phyloP scores from a whole-genome alignment of 345 rosid genomes.

The Corchorus olitorius region DNA sequence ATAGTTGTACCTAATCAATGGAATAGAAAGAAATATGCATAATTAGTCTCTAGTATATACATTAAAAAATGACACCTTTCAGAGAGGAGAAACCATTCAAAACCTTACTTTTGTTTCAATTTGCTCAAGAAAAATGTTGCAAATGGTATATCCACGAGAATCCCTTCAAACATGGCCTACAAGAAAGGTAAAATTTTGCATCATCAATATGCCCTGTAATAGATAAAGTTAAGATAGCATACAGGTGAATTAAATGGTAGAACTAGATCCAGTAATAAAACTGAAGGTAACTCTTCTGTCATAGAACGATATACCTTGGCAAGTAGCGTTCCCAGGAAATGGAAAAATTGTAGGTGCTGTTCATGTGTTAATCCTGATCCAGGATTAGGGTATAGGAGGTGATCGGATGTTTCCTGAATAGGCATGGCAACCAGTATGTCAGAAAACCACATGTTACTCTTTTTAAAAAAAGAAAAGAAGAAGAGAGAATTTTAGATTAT shows the following conservation, averaged over 20 bases:
- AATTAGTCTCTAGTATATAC: conserved; percentile 15
- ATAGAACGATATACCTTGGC: conserved; percentile 62
- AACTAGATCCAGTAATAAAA: neutral
- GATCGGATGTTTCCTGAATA: conserved; percentile 92
- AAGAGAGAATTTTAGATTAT: conserved; percentile 1
- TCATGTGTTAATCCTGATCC: conserved; percentile 98
- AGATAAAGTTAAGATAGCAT: conserved; percentile 12
- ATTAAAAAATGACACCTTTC: neutral
- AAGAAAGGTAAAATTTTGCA: conserved; percentile 26
- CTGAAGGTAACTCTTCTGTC: neutral
- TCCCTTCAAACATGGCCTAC: conserved; percentile 99
- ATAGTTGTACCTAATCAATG: conserved; percentile 73
- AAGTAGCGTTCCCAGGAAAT: conserved; percentile 90
- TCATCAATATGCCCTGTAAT: conserved; percentile 22
- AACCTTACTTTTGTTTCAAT: conserved; percentile 82
- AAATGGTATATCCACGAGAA: conserved; percentile 97
- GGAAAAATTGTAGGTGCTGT: conserved; percentile 94
- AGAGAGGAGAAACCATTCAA: conserved; percentile 8
- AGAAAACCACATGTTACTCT: neutral
- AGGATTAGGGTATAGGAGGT: conserved; percentile 96
- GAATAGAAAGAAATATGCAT: neutral
- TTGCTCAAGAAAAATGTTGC: conserved; percentile 99
- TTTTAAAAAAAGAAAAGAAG: neutral
- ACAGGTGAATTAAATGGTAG: conserved; percentile 1
- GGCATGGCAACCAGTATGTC: conserved; percentile 26